Evolutionary conservation across 148 eudicot species (phyloP), one percentile per base, ranked within the genome.

Genomic region (Gaultheria prostrata): DNA sequence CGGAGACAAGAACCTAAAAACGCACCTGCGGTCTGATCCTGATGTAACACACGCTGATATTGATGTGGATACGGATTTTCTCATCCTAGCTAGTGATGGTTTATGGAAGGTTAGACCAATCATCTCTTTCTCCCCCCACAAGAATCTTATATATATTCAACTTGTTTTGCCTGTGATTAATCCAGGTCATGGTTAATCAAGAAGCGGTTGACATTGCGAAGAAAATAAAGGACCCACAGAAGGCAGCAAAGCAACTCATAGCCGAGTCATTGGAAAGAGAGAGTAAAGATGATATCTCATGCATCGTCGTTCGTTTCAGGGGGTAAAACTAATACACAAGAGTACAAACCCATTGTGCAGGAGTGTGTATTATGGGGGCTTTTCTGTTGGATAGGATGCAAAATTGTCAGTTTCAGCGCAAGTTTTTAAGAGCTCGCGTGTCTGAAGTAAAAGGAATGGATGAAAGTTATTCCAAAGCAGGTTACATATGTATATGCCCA

Each of bases 1-100:
- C 67, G 95, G 95, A 79, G 95, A 92, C 79, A 92, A 92, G 83
- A 92, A 91, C 88, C 89, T 92, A 82, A 92, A 92, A 80, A 50
- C 87, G 10, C 95, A 92, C 87, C 83, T 92, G 78, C 90, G 95
- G 18, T 92, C 92, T 77, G 95, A 92, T 84, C 95, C 95, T 33
- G 95, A 92, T 84, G 71, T 90, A 77, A 90, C 79, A 65, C 3
- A 20, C 65, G 88, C 89, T 46, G 90, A 91, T 80, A 83, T 91
- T 48, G 81, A 76, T 50, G 83, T 79, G 15, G 92, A 91, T 54
- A 91, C 93, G 0, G 95, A 92, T 81, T 80, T 92, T 82, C 77
- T 92, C 82, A 92, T 92, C 81, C 87, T 92, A 83, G 95, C 95
- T 53, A 92, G 95, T 59, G 95, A 92, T 80, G 95, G 95, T 77